phyloP scores from a whole-genome alignment of 2,329 filamentous ascomycete genomes.

The Lojkania enalia region DNA sequence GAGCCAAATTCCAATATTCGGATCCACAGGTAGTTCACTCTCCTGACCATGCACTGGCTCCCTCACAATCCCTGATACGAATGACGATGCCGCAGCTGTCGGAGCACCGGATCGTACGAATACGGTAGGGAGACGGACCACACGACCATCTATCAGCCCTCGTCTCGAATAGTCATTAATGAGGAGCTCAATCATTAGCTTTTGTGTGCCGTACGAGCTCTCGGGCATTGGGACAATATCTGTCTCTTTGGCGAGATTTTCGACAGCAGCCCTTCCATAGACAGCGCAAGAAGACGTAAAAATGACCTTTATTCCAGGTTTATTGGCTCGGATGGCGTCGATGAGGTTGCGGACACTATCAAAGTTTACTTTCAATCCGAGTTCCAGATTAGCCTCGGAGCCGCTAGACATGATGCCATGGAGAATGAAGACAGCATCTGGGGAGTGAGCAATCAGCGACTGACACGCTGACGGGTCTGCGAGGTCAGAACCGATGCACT shows the following conservation, averaged over 20 bases:
- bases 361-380: constrained; percentile 64
- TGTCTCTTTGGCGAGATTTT: constrained; percentile 39
- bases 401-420: constrained; percentile 70
- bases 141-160: constrained; percentile 61
- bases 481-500: constrained; percentile 57
- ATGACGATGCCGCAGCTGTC: constrained; percentile 64
- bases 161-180: constrained; percentile 66
- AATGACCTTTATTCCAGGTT: constrained; percentile 60
- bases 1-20: constrained; percentile 60
- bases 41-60: constrained; percentile 62
- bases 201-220: constrained; percentile 65
- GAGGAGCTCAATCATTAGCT: constrained; percentile 64
- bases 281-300: constrained; percentile 67
- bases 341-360: constrained; percentile 61
- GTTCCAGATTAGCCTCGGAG: constrained; percentile 63
- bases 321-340: constrained; percentile 54
- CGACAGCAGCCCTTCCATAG: constrained; percentile 61
- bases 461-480: constrained; percentile 39
- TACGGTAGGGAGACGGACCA: constrained; percentile 64
- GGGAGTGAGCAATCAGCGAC: constrained; percentile 29
- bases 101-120: constrained; percentile 64
- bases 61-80: constrained; percentile 66
- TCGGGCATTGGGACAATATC: constrained; percentile 62
- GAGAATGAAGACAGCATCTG: constrained; percentile 57
- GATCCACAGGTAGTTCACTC: constrained; percentile 55